Conservation (phyloP, 2,329 filamentous ascomycete species). For the Aureobasidium namibiae region DNA sequence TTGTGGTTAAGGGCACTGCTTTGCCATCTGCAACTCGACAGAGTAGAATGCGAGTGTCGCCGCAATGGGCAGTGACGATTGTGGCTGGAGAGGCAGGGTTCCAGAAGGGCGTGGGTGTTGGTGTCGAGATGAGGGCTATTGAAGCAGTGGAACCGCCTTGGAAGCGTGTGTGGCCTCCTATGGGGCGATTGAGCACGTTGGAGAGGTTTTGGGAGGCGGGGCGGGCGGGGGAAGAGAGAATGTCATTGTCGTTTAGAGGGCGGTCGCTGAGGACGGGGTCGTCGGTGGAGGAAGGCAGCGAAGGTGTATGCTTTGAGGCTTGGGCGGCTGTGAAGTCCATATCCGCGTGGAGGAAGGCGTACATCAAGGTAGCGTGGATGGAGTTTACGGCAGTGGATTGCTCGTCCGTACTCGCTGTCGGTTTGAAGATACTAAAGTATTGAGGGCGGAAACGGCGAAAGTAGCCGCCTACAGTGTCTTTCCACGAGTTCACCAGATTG, state of each 20-base stretch:
- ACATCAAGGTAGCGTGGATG: slow-evolving; percentile 73
- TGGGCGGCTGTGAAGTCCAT: slow-evolving; percentile 90
- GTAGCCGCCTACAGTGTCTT: slow-evolving; percentile 81
- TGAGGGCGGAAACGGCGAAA: slow-evolving; percentile 83
- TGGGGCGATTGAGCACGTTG: slow-evolving; percentile 44
- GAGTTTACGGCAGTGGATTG: slow-evolving; percentile 31
- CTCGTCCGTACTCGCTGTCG: slow-evolving; percentile 22
- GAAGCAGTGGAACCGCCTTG: slow-evolving; percentile 91
- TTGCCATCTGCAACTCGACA: slow-evolving; percentile 78
- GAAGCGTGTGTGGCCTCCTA: slow-evolving; percentile 70
- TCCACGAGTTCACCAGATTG: slow-evolving; percentile 68
- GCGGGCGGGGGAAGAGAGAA: slow-evolving; percentile 58
- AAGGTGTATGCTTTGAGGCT: slow-evolving; percentile 56
- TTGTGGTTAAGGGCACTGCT: slow-evolving; percentile 73
- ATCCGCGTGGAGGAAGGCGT: slow-evolving; percentile 89
- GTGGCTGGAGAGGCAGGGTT: slow-evolving; percentile 80
- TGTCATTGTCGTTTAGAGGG: slow-evolving; percentile 77
- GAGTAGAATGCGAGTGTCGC: slow-evolving; percentile 83
- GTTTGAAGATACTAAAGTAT: slow-evolving; percentile 47
- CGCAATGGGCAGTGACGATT: slow-evolving; percentile 80
- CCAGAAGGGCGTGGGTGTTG: slow-evolving; percentile 89
- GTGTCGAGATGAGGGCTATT: slow-evolving; percentile 82
- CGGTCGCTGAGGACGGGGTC: slow-evolving; percentile 63
- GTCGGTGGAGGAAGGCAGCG: slow-evolving; percentile 22
- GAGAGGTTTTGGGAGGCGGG: slow-evolving; percentile 31